Percentiles rank a stretch among this genome's conserved stretches.
Evolutionary conservation across 495 filamentous ascomycete species (phyloP).

Genomic region (Penicillium robsamsonii): DNA sequence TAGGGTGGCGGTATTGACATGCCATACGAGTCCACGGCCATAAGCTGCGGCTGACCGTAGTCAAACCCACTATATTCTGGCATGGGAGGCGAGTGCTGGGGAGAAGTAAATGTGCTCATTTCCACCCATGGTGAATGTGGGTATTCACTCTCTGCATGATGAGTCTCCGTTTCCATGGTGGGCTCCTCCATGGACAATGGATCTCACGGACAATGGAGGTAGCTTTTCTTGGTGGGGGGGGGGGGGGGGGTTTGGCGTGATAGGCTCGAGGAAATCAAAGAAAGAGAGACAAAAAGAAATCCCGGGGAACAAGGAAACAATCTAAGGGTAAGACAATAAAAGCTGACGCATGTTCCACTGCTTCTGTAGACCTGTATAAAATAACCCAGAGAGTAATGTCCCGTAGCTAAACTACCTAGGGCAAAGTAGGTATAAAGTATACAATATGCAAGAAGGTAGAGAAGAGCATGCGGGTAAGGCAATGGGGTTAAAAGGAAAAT

Average conservation of each 20-base stretch:
- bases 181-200: constrained; percentile 23
- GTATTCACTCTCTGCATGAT: constrained; percentile 48
- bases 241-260: constrained; percentile 3
- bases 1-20: constrained; percentile 50
- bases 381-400: constrained; percentile 10
- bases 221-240: background rate
- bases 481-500: constrained; percentile 39
- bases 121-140: constrained; percentile 54
- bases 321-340: constrained; percentile 34
- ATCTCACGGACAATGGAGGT: background rate
- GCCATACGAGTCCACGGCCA: constrained; percentile 44
- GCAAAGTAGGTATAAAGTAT: constrained; percentile 20
- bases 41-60: constrained; percentile 35
- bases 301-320: constrained; percentile 25
- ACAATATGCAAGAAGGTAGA: constrained; percentile 25
- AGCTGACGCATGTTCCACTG: constrained; percentile 38
- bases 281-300: constrained; percentile 16
- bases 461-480: constrained; percentile 32
- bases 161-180: constrained; percentile 47
- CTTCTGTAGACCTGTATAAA: constrained; percentile 21
- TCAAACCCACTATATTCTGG: constrained; percentile 44
- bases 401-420: constrained; percentile 1
- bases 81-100: constrained; percentile 45
- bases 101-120: constrained; percentile 44
- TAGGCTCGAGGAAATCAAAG: constrained; percentile 16